Conservation (phyloP, 345 rosid genomes). For the Turnera subulata region DNA sequence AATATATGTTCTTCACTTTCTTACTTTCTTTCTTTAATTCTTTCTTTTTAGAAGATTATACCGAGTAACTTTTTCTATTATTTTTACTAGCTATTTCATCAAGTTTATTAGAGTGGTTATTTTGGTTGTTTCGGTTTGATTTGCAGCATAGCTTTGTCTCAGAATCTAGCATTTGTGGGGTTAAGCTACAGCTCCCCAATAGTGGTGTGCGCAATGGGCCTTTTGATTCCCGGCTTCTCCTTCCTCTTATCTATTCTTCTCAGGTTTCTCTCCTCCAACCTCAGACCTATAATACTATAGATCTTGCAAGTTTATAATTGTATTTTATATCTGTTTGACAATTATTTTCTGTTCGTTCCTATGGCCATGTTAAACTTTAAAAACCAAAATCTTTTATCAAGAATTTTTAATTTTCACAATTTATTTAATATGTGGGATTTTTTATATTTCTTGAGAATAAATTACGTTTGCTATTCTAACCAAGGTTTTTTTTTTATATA, state of each 20-base stretch:
- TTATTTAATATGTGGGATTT: too few relatives aligned
- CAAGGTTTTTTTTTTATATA: too few relatives aligned
- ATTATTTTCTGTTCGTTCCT: too few relatives aligned
- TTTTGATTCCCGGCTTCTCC: constrained; percentile 54
- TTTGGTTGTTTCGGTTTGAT: not conserved
- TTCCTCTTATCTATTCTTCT: constrained; percentile 52
- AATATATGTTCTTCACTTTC: too few relatives aligned
- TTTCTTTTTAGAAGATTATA: not conserved
- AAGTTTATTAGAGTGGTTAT: not conserved
- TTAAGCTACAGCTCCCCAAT: constrained; percentile 69
- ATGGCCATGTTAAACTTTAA: too few relatives aligned
- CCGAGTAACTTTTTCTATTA: not conserved
- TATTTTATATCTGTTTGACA: not conserved
- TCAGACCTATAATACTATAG: not conserved
- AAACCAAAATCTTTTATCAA: too few relatives aligned
- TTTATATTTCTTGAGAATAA: too few relatives aligned
- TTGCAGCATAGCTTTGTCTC: constrained; percentile 57
- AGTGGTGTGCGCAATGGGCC: constrained; percentile 84
- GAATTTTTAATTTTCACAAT: too few relatives aligned
- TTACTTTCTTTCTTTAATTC: constrained; percentile 6
- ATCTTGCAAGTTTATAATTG: not conserved
- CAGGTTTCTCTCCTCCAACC: constrained; percentile 42
- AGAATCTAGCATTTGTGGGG: constrained; percentile 65
- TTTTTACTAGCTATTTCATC: constrained; percentile 1
- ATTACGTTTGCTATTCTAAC: too few relatives aligned